phyloP scores from a whole-genome alignment of 345 rosid species.

The Anastatica hierochuntica region DNA sequence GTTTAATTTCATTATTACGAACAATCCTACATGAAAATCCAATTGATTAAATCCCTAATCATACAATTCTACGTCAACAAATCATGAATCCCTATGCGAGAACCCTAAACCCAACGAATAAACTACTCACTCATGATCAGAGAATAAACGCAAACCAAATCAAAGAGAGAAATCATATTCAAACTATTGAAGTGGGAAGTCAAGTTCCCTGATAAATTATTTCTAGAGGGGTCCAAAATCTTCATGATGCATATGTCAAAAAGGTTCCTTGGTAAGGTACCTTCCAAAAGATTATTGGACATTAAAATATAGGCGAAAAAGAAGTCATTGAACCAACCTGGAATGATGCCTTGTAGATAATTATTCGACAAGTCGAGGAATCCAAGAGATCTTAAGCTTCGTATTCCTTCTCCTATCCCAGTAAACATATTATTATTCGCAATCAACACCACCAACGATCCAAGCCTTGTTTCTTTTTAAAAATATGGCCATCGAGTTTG shows the following conservation, averaged over 20 bases:
- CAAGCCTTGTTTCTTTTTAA: not conserved
- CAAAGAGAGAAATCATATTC: too few relatives aligned
- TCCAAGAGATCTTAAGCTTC: accelerated
- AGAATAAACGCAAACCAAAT: too few relatives aligned
- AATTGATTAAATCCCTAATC: too few relatives aligned
- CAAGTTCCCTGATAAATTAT: slow-evolving; percentile 12
- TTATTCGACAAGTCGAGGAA: slow-evolving; percentile 1
- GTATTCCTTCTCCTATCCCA: not conserved
- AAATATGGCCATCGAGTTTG: not conserved
- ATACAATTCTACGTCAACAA: too few relatives aligned
- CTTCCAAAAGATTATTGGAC: not conserved
- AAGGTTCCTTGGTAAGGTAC: not conserved
- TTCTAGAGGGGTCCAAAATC: slow-evolving; percentile 8
- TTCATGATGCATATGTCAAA: not conserved
- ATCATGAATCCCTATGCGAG: too few relatives aligned
- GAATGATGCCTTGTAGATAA: not conserved
- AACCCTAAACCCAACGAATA: too few relatives aligned
- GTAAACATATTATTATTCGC: not conserved
- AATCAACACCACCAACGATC: not conserved
- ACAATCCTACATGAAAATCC: too few relatives aligned
- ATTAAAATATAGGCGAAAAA: not conserved
- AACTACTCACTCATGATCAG: too few relatives aligned
- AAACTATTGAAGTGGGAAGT: not conserved
- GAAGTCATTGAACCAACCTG: not conserved
- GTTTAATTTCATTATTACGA: too few relatives aligned